Percentiles rank a stretch among this genome's conserved stretches.
phyloP scores from a whole-genome alignment of 495 filamentous ascomycete genomes.

The Penicillium maclennaniae region DNA sequence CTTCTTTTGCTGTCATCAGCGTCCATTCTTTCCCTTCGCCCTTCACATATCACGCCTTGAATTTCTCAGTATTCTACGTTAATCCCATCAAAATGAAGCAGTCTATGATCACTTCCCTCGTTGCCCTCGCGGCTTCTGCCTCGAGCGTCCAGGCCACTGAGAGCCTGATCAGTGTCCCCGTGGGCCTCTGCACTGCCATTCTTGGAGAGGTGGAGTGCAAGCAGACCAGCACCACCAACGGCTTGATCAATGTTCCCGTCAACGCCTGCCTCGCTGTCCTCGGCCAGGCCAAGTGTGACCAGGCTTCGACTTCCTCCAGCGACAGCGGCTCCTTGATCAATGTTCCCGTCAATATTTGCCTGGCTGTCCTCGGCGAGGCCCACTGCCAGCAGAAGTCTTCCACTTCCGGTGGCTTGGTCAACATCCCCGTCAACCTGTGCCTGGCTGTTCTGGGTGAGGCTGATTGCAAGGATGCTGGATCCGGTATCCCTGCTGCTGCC shows the following conservation, averaged over 20 bases:
- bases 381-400: conserved; percentile 17
- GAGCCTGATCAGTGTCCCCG: conserved; percentile 25
- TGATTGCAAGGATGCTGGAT: conserved; percentile 17
- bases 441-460: conserved; percentile 27
- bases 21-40: conserved; percentile 24
- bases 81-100: conserved; percentile 29
- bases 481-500: conserved; percentile 4
- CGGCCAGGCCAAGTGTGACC: conserved; percentile 30
- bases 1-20: conserved; percentile 25
- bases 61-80: conserved; percentile 14
- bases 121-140: conserved; percentile 23
- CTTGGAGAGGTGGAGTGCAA: conserved; percentile 28
- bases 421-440: conserved; percentile 29
- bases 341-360: conserved; percentile 29
- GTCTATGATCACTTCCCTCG: conserved; percentile 24
- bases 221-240: conserved; percentile 11
- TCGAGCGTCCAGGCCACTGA: conserved; percentile 14
- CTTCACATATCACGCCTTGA: conserved; percentile 2
- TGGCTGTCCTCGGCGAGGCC: conserved; percentile 26
- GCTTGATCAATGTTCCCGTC: conserved; percentile 29
- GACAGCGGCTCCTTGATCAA: conserved; percentile 25
- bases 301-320: conserved; percentile 16
- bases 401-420: conserved; percentile 18
- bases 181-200: conserved; percentile 24
- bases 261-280: conserved; percentile 26